Evolutionary conservation across 306 rosid species (phyloP).

Genomic region (Arachis hypogaea): DNA sequence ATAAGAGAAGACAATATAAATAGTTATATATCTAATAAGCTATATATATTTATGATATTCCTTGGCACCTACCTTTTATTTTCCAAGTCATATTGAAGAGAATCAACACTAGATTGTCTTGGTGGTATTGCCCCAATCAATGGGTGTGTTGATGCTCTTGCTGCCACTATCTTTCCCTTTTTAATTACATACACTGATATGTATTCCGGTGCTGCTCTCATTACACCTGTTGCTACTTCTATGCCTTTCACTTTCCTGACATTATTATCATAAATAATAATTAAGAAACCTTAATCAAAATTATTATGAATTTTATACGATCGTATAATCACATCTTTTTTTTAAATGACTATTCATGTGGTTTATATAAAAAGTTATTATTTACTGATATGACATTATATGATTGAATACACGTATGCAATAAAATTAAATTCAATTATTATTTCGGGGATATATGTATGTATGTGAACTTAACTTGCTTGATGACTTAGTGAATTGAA

Average conservation of each 20-base stretch:
- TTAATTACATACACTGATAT: conserved; percentile 75
- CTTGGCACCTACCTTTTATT: conserved; percentile 45
- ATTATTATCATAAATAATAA: conserved; percentile 4
- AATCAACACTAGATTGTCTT: too few species aligned
- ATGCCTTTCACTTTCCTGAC: conserved; percentile 64
- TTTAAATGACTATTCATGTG: too few species aligned
- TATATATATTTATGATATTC: background rate
- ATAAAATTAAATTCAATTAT: too few species aligned
- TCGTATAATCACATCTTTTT: too few species aligned
- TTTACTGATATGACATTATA: too few species aligned
- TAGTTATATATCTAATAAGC: too few species aligned
- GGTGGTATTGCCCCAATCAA: conserved; percentile 40
- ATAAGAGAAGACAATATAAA: too few species aligned
- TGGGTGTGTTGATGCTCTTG: conserved; percentile 61
- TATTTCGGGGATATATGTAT: too few species aligned
- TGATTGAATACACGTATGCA: too few species aligned
- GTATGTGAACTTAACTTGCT: conserved; percentile 42
- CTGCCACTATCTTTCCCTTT: conserved; percentile 68
- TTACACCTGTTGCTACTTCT: conserved; percentile 55
- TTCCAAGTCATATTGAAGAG: too few species aligned
- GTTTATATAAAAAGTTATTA: too few species aligned
- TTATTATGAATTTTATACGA: background rate
- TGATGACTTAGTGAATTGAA: conserved; percentile 15
- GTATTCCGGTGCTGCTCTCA: conserved; percentile 71
- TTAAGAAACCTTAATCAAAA: conserved; percentile 19